phyloP scores from a whole-genome alignment of 129 eudicot genomes.

The Ambrosia trifida region DNA sequence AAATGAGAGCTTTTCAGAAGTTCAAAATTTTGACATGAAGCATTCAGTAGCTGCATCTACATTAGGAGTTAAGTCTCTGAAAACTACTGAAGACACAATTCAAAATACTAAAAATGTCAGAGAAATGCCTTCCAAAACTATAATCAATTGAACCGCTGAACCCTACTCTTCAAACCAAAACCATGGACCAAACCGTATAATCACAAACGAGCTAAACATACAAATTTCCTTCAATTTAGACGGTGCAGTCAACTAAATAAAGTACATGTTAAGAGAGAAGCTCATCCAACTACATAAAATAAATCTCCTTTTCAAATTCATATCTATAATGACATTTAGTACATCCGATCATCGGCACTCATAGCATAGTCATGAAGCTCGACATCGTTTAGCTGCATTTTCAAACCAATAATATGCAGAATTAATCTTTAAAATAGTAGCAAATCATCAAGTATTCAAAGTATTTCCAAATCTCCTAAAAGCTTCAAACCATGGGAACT shows the following conservation, averaged over 20 bases:
- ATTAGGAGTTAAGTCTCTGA: too few relatives aligned
- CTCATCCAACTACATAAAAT: background rate
- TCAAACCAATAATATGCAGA: constrained; percentile 4
- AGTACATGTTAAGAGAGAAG: too few relatives aligned
- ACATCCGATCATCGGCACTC: background rate
- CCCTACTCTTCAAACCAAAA: background rate
- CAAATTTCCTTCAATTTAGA: background rate
- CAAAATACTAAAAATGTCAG: too few relatives aligned
- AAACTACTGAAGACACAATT: too few relatives aligned
- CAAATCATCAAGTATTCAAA: background rate
- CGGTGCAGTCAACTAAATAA: background rate
- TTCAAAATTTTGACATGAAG: too few relatives aligned
- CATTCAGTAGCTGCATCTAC: too few relatives aligned
- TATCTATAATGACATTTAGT: background rate
- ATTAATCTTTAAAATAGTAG: background rate
- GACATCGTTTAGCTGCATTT: constrained; percentile 11
- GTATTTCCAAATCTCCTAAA: background rate
- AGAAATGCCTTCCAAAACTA: too few relatives aligned
- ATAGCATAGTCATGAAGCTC: background rate
- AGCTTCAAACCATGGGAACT: background rate
- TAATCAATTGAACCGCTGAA: background rate
- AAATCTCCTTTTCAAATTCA: constrained; percentile 6
- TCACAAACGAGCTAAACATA: background rate
- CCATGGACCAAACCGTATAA: background rate
- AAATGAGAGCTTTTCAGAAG: too few relatives aligned